phyloP scores from a whole-genome alignment of 306 rosid genomes.

The Parietaria judaica region DNA sequence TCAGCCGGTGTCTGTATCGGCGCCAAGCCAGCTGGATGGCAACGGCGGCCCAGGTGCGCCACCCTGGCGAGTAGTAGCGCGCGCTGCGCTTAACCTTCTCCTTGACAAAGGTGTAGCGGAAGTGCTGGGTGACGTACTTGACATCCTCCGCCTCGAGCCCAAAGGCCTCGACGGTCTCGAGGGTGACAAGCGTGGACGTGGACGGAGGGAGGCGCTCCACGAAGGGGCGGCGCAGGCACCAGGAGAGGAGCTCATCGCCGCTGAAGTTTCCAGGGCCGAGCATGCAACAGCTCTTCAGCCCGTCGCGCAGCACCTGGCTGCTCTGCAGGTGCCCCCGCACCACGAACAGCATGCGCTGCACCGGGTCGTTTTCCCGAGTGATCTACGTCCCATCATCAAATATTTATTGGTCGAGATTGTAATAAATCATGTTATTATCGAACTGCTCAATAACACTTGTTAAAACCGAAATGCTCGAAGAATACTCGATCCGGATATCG shows the following conservation, averaged over 20 bases:
- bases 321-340: slow-evolving; percentile 94
- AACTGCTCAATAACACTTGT: no score
- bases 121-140: slow-evolving; percentile 86
- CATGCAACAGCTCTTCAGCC: slow-evolving; percentile 85
- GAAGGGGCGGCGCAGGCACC: slow-evolving; percentile 81
- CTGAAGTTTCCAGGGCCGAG: slow-evolving; percentile 92
- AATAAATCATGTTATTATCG: no score
- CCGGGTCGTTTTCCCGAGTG: slow-evolving; percentile 84
- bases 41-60: slow-evolving; percentile 98
- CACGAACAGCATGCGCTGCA: slow-evolving; percentile 83
- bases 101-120: slow-evolving; percentile 79
- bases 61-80: slow-evolving; percentile 83
- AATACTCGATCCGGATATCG: no score
- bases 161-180: slow-evolving; percentile 79
- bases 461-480: no score
- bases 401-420: neutral
- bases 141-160: slow-evolving; percentile 78
- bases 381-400: slow-evolving; percentile 25
- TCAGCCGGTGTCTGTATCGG: slow-evolving; percentile 58
- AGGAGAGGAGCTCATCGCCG: slow-evolving; percentile 85
- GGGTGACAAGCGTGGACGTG: slow-evolving; percentile 59
- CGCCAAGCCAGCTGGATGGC: slow-evolving; percentile 94
- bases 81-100: slow-evolving; percentile 90
- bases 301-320: slow-evolving; percentile 79
- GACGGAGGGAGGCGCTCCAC: slow-evolving; percentile 72